Base-by-base conservation (phyloP, 768 basidiomycete species). In the Omphalotus guepiniiformis region DNA sequence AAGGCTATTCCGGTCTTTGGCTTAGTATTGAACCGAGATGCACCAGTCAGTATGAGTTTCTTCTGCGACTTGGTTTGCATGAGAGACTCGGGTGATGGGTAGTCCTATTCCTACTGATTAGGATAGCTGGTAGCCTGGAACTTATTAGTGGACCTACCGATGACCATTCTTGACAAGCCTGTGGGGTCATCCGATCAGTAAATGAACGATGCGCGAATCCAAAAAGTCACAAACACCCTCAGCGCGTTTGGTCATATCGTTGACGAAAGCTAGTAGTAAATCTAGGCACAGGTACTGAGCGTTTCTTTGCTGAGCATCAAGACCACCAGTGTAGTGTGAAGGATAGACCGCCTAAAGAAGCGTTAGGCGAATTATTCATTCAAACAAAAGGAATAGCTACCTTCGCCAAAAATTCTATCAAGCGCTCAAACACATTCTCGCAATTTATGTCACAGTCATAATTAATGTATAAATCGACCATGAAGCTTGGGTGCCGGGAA, bases 371-470 rank as follows among this genome's bases (percentile, higher is more conserved):
- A 53, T 27, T 3, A 12, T 39, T 44, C 22, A 51, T 48, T 19
- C 19, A 19, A 25, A 56, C 22, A 18, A 27, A 19, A 47, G 28
- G 11, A 16, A 42, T 19, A 35, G 72, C 48, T 55, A 92, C 93
- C 73, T 89, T 87, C 6, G 91, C 89, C 53, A 93, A 67, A 63
- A 98, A 96, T 21, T 85, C 88, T 50, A 94, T 70, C 18, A 97
- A 68, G 13, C 90, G 75, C 61, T 98, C 94, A 56, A 94, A 95
- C 47, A 98, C 67, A 63, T 98, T 95, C 69, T 98, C 96, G 63
- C 91, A 93, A 59, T 97, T 95, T 54, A 88, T 82, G 58, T 96
- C 93, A 59, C 93, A 97, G 61, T 99, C 96, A 64, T 97, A 99
- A 63, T 98, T 99, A 46, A 83, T 77, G 70, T 92, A 99, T 12